Base-by-base conservation (phyloP, 441 rosid species). In the Pelargonium myrrhifolium region DNA sequence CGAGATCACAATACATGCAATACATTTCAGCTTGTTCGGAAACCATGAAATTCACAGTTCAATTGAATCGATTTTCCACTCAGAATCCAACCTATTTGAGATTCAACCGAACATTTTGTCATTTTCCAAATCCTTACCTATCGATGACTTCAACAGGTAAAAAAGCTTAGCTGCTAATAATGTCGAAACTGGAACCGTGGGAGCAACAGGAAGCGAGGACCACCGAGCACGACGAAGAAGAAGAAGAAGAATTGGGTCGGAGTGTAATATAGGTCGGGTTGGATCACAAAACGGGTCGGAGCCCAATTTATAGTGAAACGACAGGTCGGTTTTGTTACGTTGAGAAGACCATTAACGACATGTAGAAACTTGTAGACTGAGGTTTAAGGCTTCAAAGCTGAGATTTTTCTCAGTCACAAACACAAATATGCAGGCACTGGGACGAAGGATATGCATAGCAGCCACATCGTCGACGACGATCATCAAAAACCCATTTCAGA, bases 331-430 rank as follows among this genome's bases (percentile, higher is more conserved):
- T 45, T 11, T 14, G 0, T 45, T 45, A 45, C 3, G 10, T 42
- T 42, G 11, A 42, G 14, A 9, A 42, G 12, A 9, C 11, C 14
- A 42, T 42, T 42, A 42, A 0, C 14, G 47, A 42, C 47, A 42
- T 42, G 47, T 42, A 9, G 14, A 42, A 42, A 42, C 47, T 1
- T 4, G 31, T 28, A 28, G 39, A 35, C 9, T 35, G 39, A 35
- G 39, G 39, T 35, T 35, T 35, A 35, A 35, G 39, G 9, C 9
- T 35, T 35, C 39, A 35, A 35, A 35, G 39, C 39, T 35, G 39
- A 49, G 55, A 49, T 49, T 49, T 49, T 49, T 47, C 53, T 47
- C 53, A n/a, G n/a, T 12, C 53, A n/a, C n/a, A n/a, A n/a, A n/a
- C 28, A 24, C 39, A 4, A 49, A n/a, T 4, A 49, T 49, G 55